Evolutionary conservation across 768 basidiomycete genomes (phyloP).

Genomic region (Kwoniella newhampshirensis): DNA sequence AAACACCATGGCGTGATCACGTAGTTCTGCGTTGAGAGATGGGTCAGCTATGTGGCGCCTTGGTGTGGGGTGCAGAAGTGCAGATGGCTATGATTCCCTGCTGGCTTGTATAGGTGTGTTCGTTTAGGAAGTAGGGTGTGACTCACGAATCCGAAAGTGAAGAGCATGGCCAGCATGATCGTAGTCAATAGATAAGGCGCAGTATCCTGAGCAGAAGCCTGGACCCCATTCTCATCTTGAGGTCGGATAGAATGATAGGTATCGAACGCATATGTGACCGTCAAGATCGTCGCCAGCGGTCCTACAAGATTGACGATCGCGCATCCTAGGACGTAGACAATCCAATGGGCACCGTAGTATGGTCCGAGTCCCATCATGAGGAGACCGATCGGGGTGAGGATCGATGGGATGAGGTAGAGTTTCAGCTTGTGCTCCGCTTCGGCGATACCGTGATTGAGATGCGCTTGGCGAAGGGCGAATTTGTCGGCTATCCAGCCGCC

Average conservation of each 20-base stretch:
- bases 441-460: conserved; percentile 18
- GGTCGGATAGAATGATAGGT: conserved; percentile 20
- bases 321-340: conserved; percentile 27
- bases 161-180: conserved; percentile 11
- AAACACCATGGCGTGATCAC: conserved; percentile 4
- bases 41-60: too few species aligned
- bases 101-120: background rate
- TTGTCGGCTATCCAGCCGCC: conserved; percentile 19
- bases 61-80: too few species aligned
- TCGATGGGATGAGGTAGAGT: conserved; percentile 18
- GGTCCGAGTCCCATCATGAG: conserved; percentile 32
- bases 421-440: conserved; percentile 28
- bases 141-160: conserved; percentile 20
- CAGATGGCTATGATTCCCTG: too few species aligned
- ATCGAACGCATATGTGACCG: conserved; percentile 27
- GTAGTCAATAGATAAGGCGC: conserved; percentile 15
- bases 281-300: conserved; percentile 21
- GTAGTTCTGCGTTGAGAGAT: background rate
- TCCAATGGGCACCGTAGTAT: conserved; percentile 27
- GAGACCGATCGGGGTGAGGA: conserved; percentile 18
- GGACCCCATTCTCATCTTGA: background rate
- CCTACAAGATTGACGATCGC: conserved; percentile 18
- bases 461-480: conserved; percentile 16
- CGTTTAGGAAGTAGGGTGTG: background rate
- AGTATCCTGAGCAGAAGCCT: conserved; percentile 16